Base-by-base conservation (phyloP, 2,329 filamentous ascomycete species). In the Talaromyces islandicus region DNA sequence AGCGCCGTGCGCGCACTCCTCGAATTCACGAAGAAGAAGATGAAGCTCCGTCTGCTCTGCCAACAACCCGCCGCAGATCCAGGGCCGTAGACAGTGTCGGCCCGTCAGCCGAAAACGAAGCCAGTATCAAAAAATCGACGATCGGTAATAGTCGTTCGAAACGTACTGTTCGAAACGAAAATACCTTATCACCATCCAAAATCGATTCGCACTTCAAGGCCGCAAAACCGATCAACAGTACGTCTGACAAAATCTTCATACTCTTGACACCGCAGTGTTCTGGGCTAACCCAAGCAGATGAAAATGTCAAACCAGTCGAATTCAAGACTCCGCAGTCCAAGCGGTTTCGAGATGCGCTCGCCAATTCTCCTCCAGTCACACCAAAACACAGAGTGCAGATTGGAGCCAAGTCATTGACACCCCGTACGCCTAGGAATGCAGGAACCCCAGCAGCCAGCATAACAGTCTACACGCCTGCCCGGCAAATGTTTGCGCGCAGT, bases 311-410 rank as follows among this genome's bases (percentile, higher is more conserved):
- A 58, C 75, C 69, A 46, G 71, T 65, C n/a, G 69, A 73, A 61
- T 73, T 80, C 62, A 79, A 79, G 67, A 78, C 77, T 57, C 75
- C 80, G 48, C 75, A 78, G 53, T 84, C 85, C 14, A 79, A 87
- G 56, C 89, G 73, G 60, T 76, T 69, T 87, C 90, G 89, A 73
- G 89, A 97, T 85, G 91, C 84, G 54, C 82, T 93, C 61, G 84
- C 85, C 56, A 83, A 85, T 66, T 82, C 81, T 64, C 82, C 86
- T 21, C 88, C 89, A 2, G 82, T 88, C 58, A 97, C 93, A 5
- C 93, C 93, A 50, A 86, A 90, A 61, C 92, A 95, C 73, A 86
- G 90, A 60, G 88, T 96, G 61, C 88, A 90, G 77, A 85, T 92
- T 12, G 83, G 84, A 38, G 90, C 88, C 64, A 90, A 86, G 69